A percentile compares a stretch with the other conserved stretches of the same genome.
Evolutionary conservation across 2,329 filamentous ascomycete species (phyloP).

Genomic region (Pseudocercospora pini-densiflorae): DNA sequence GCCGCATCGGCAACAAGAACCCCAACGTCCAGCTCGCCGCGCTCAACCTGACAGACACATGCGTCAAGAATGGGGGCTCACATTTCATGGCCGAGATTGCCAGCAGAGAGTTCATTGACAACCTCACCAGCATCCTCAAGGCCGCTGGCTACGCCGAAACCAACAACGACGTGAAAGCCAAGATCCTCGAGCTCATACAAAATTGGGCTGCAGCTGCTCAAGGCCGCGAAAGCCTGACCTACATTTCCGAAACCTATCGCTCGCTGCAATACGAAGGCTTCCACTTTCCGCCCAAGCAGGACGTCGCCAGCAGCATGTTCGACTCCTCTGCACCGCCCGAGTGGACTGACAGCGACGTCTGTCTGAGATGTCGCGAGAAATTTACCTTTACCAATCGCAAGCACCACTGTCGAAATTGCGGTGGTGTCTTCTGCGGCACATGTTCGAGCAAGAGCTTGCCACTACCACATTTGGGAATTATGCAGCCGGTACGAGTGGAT

Average conservation of each 20-base stretch:
- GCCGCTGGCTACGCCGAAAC: slow-evolving; percentile 73
- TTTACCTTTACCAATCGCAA: slow-evolving; percentile 99
- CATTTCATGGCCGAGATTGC: slow-evolving; percentile 97
- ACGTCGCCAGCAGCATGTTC: slow-evolving; percentile 95
- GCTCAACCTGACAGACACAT: slow-evolving; percentile 96
- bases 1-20: slow-evolving; percentile 94
- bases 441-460: slow-evolving; percentile 90
- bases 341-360: slow-evolving; percentile 97
- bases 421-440: slow-evolving; percentile 94
- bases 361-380: slow-evolving; percentile 93
- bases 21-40: slow-evolving; percentile 95
- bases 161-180: slow-evolving; percentile 83
- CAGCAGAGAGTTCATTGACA: slow-evolving; percentile 98
- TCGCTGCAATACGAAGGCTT: slow-evolving; percentile 83
- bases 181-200: slow-evolving; percentile 93
- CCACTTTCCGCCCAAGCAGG: slow-evolving; percentile 82
- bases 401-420: slow-evolving; percentile 97
- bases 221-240: slow-evolving; percentile 78
- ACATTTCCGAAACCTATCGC: slow-evolving; percentile 87
- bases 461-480: slow-evolving; percentile 88
- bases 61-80: slow-evolving; percentile 95
- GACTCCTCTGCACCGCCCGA: slow-evolving; percentile 97
- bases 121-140: slow-evolving; percentile 86
- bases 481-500: slow-evolving; percentile 89
- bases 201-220: slow-evolving; percentile 91